A percentile compares a stretch with the other conserved stretches of the same genome.
Evolutionary conservation across 441 rosid genomes (phyloP).

Genomic region (Jatropha podagrica): DNA sequence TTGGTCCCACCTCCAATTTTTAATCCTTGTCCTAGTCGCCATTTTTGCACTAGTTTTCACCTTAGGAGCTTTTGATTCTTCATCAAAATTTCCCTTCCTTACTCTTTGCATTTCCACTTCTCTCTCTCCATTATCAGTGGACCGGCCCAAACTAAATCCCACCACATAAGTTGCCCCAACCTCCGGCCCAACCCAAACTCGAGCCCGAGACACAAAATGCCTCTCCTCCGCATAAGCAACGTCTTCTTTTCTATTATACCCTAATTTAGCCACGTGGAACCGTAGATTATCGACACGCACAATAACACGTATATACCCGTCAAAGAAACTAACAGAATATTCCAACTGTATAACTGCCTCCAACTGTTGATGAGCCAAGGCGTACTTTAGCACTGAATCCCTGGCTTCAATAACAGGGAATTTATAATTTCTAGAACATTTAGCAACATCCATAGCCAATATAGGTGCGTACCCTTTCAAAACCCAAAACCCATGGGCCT

Average conservation of each 20-base stretch:
- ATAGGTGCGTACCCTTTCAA: slow-evolving; percentile 70
- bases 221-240: slow-evolving; percentile 44
- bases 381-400: slow-evolving; percentile 70
- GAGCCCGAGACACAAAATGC: slow-evolving; percentile 63
- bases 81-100: slow-evolving; percentile 35
- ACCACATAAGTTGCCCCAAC: slow-evolving; percentile 64
- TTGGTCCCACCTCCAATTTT: slow-evolving; percentile 84
- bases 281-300: slow-evolving; percentile 72
- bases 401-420: slow-evolving; percentile 48
- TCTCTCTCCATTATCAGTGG: slow-evolving; percentile 46
- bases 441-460: slow-evolving; percentile 50
- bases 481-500: slow-evolving; percentile 80
- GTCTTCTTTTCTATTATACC: slow-evolving; percentile 43
- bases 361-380: slow-evolving; percentile 74
- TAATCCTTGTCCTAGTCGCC: slow-evolving; percentile 52
- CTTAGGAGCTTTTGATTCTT: slow-evolving; percentile 41
- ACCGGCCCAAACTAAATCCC: slow-evolving; percentile 56
- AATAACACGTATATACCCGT: slow-evolving; percentile 58
- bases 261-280: slow-evolving; percentile 61
- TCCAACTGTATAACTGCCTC: slow-evolving; percentile 70
- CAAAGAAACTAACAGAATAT: slow-evolving; percentile 52
- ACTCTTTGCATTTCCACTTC: slow-evolving; percentile 48
- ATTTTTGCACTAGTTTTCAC: slow-evolving; percentile 54
- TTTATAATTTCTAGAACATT: slow-evolving; percentile 29
- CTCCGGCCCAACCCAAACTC: slow-evolving; percentile 82